These are phyloP conservation scores for Aspergillus kassunensis DNA, from an alignment of 495 filamentous ascomycete genomes.

Conservation along the genomic window DNA sequence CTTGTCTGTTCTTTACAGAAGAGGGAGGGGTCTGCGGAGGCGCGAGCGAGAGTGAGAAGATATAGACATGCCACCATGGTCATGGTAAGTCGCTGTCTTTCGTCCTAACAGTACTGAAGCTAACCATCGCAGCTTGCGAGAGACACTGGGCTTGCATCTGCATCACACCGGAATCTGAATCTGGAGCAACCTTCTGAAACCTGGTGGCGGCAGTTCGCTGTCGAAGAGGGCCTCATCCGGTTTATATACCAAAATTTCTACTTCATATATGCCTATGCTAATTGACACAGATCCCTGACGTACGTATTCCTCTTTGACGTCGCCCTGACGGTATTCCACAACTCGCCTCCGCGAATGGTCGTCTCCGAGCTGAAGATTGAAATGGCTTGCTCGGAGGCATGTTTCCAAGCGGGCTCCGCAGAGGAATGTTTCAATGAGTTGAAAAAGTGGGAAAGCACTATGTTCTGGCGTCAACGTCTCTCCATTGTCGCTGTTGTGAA, in stretches of 20 bases:
- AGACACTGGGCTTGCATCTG: conserved; percentile 14
- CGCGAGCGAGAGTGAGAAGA: conserved; percentile 19
- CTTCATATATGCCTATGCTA: no score
- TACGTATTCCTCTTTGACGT: background rate
- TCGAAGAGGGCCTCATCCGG: background rate
- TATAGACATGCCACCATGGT: conserved; percentile 26
- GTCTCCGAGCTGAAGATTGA: background rate
- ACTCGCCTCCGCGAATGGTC: background rate
- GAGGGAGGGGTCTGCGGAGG: conserved; percentile 19
- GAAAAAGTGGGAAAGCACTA: conserved; percentile 15
- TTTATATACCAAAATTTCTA: background rate
- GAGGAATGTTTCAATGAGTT: conserved; percentile 14
- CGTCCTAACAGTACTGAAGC: background rate
- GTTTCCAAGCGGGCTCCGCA: conserved; percentile 10
- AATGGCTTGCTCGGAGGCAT: background rate
- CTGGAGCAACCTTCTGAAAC: conserved; percentile 3
- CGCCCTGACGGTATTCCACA: background rate
- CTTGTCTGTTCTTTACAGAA: conserved; percentile 25
- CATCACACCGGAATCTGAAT: conserved; percentile 15
- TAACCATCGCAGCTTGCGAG: conserved; percentile 16
- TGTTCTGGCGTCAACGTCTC: conserved; percentile 18
- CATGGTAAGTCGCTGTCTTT: conserved; percentile 12
- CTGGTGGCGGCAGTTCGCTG: conserved; percentile 19
- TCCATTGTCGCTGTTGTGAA: conserved; percentile 21
- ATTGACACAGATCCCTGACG: background rate